Evolutionary conservation across 495 filamentous ascomycete species (phyloP), one percentile per base, ranked within the genome.

Genomic region (Penicillium alfredii): DNA sequence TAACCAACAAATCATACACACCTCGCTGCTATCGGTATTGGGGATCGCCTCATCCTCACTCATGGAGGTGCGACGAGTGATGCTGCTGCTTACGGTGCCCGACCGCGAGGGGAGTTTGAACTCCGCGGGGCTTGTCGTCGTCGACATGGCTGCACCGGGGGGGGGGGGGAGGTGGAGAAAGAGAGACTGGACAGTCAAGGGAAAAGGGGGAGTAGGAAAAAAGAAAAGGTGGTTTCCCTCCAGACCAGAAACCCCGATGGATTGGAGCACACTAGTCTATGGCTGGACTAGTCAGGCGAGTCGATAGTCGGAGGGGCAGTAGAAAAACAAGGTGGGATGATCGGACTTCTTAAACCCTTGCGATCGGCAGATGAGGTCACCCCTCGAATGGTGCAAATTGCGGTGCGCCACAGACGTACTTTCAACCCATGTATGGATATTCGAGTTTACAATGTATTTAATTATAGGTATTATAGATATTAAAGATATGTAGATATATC

Each of bases 21-120:
- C 83, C 64, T 82, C 77, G 57, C 71, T 87, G 53, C 84, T 84
- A 55, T 93, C 86, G 27, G 78, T 75, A n/a, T 81, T 73, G 1
- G 85, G 81, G 33, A 92, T 73, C 7, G 82, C 84, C 44, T 82
- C 78, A 39, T 81, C 77, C 8, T 74, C 73, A 33, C 63, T 68
- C 40, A 56, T 45, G 4, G 61, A 65, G 1, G 60, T 58, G 10
- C 55, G 53, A 13, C 58, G 60, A 19, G 60, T 63, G 13, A 73
- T 38, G 40, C 59, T 59, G 46, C 74, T 75, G 40, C 51, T 49
- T 31, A 71, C 55, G 9, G 79, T 79, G 10, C 51, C 63, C 39
- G 80, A 72, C 41, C 81, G 69, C 37, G 73, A 53, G 18, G 81
- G 76, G 56, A 79, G 64, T 43, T 63, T 52, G 33, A 59, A 38